A percentile compares a stretch with the other conserved stretches of the same genome.
Evolutionary conservation across 2,329 filamentous ascomycete genomes (phyloP).

Genomic region (Trichoderma pleuroti): DNA sequence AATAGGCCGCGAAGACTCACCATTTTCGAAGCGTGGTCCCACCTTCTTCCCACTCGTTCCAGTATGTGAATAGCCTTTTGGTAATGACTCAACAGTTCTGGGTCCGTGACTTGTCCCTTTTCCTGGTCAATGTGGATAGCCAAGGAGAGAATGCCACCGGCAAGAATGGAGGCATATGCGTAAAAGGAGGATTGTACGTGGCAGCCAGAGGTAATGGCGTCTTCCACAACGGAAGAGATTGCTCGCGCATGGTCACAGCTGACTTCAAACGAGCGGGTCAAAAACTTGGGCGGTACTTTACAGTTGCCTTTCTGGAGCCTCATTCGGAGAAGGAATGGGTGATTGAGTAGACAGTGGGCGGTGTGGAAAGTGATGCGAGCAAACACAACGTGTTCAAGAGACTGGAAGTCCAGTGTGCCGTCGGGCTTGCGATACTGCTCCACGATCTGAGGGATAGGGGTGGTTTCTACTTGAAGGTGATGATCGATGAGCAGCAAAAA

Average conservation of each 20-base stretch:
- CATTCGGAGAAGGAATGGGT: slow-evolving; percentile 14
- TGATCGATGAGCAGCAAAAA: slow-evolving; percentile 9
- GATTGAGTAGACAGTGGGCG: slow-evolving; percentile 9
- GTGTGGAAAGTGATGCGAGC: slow-evolving; percentile 11
- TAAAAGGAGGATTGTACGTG: slow-evolving; percentile 13
- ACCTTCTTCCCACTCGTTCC: slow-evolving; percentile 9
- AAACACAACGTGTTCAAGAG: slow-evolving; percentile 14
- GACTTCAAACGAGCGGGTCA: slow-evolving; percentile 8
- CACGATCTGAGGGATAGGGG: slow-evolving; percentile 4
- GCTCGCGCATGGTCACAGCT: background rate
- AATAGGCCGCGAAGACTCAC: background rate
- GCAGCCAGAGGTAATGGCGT: slow-evolving; percentile 13
- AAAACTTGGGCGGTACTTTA: slow-evolving; percentile 9
- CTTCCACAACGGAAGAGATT: slow-evolving; percentile 10
- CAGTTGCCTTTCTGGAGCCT: slow-evolving; percentile 3
- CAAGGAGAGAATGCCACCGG: slow-evolving; percentile 9
- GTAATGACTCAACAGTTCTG: background rate
- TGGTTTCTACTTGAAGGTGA: slow-evolving; percentile 11
- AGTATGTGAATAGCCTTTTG: slow-evolving; percentile 7
- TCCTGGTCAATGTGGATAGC: slow-evolving; percentile 15
- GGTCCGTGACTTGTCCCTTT: slow-evolving; percentile 9
- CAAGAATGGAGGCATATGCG: slow-evolving; percentile 10
- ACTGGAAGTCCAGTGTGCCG: slow-evolving; percentile 9
- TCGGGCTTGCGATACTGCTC: slow-evolving; percentile 6
- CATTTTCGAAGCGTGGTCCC: slow-evolving; percentile 17